Percentiles rank a stretch among this genome's conserved stretches.
phyloP scores from a whole-genome alignment of 2,329 filamentous ascomycete species.

The Ascochyta lentis region DNA sequence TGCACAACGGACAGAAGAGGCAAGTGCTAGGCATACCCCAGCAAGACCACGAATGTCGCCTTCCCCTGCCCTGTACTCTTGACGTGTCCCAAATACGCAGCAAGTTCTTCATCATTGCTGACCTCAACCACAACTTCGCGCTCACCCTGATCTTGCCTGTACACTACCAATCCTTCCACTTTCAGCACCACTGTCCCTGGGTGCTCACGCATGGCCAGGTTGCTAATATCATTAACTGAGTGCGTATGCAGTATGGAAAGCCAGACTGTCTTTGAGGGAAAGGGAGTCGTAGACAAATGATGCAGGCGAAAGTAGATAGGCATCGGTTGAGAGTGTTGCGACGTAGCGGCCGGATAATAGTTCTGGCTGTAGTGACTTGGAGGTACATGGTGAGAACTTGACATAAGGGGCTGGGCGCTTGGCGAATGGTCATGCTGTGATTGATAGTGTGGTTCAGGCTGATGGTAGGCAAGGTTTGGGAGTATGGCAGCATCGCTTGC shows the following conservation, averaged over 20 bases:
- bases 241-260: conserved; percentile 66
- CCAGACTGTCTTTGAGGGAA: conserved; percentile 63
- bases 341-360: conserved; percentile 20
- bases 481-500: conserved; percentile 56
- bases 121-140: conserved; percentile 70
- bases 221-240: conserved; percentile 68
- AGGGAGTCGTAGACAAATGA: conserved; percentile 64
- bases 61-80: conserved; percentile 56
- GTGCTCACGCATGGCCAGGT: conserved; percentile 66
- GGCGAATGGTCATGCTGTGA: conserved; percentile 46
- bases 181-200: conserved; percentile 65
- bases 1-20: neutral
- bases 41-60: conserved; percentile 58
- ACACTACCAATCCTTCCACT: conserved; percentile 70
- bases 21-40: conserved; percentile 22
- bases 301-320: conserved; percentile 75
- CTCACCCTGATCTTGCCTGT: conserved; percentile 47
- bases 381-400: conserved; percentile 37
- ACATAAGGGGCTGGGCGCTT: conserved; percentile 34
- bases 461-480: conserved; percentile 28
- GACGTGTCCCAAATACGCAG: conserved; percentile 73
- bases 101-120: conserved; percentile 73
- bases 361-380: conserved; percentile 20
- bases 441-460: conserved; percentile 20
- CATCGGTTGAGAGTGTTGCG: conserved; percentile 48